Evolutionary conservation across 441 rosid species (phyloP).

Genomic region (Daphne laureola): DNA sequence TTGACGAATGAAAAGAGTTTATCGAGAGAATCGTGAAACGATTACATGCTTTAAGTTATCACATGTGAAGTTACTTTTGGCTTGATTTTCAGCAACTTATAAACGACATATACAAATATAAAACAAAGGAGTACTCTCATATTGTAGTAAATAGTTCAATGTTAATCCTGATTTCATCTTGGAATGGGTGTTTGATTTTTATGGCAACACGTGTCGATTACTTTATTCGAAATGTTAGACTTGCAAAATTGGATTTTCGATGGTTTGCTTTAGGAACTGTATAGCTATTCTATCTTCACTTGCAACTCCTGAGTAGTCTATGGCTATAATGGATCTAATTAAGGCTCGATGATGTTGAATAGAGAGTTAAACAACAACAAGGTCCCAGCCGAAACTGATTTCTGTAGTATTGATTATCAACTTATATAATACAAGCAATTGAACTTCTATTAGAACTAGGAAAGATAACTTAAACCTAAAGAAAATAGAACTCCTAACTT

Average conservation of each 20-base stretch:
- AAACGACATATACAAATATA: constrained; percentile 85
- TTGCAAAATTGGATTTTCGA: constrained; percentile 89
- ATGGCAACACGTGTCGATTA: constrained; percentile 92
- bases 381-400: too few species aligned
- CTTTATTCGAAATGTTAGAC: constrained; percentile 90
- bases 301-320: constrained; percentile 83
- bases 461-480: too few species aligned
- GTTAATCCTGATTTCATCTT: constrained; percentile 94
- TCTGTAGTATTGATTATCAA: too few species aligned
- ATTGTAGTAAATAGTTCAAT: constrained; percentile 86
- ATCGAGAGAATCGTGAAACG: constrained; percentile 77
- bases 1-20: constrained; percentile 80
- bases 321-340: constrained; percentile 93
- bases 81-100: constrained; percentile 85
- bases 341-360: too few species aligned
- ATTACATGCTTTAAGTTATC: constrained; percentile 82
- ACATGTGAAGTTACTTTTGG: constrained; percentile 91
- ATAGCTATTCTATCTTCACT: constrained; percentile 80
- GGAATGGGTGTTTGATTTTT: constrained; percentile 90
- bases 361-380: too few species aligned
- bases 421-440: too few species aligned
- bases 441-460: too few species aligned
- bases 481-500: too few species aligned
- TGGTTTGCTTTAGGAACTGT: constrained; percentile 91
- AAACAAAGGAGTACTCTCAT: constrained; percentile 94